phyloP scores from a whole-genome alignment of 176 grass and related monocot genomes.

The Luzula sylvatica region DNA sequence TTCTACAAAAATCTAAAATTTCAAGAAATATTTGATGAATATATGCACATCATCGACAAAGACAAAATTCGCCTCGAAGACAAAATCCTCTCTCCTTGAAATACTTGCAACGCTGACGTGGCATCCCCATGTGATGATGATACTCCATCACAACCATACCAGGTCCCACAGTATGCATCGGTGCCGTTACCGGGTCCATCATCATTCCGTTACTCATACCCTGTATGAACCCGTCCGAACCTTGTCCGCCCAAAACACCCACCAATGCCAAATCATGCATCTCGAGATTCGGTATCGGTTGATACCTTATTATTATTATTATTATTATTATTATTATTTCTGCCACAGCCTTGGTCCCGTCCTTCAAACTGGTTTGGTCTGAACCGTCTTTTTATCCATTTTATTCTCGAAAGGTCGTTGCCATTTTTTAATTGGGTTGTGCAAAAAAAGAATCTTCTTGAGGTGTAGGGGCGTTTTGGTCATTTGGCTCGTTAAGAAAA shows the following conservation, averaged over 20 bases:
- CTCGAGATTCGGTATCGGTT: conserved; percentile 27
- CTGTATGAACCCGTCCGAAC: conserved; percentile 41
- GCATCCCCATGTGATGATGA: conserved; percentile 82
- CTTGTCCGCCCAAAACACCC: conserved; percentile 56
- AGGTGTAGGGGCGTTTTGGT: conserved; percentile 24
- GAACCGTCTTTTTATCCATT: conserved; percentile 44
- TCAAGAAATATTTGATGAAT: conserved; percentile 19
- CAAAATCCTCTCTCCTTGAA: conserved; percentile 97
- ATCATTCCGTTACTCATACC: conserved; percentile 77
- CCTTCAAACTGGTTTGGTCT: not conserved
- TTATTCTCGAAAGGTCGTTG: conserved; percentile 24
- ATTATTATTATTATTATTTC: conserved; percentile 48
- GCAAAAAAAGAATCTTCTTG: conserved; percentile 34
- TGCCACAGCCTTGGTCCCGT: conserved; percentile 42
- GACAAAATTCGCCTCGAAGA: conserved; percentile 93
- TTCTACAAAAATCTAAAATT: conserved; percentile 16
- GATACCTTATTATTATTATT: conserved; percentile 7
- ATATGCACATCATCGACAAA: conserved; percentile 95
- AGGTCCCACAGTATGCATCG: conserved; percentile 43
- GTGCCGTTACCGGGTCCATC: conserved; percentile 86
- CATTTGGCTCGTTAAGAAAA: conserved; percentile 14
- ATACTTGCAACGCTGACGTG: conserved; percentile 83
- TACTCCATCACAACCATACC: conserved; percentile 28
- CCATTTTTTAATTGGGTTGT: conserved; percentile 38
- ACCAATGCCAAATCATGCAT: conserved; percentile 74